A percentile compares a stretch with the other conserved stretches of the same genome.
Conservation (phyloP, 257 asterid genomes). For the Nicotiana noctiflora region DNA sequence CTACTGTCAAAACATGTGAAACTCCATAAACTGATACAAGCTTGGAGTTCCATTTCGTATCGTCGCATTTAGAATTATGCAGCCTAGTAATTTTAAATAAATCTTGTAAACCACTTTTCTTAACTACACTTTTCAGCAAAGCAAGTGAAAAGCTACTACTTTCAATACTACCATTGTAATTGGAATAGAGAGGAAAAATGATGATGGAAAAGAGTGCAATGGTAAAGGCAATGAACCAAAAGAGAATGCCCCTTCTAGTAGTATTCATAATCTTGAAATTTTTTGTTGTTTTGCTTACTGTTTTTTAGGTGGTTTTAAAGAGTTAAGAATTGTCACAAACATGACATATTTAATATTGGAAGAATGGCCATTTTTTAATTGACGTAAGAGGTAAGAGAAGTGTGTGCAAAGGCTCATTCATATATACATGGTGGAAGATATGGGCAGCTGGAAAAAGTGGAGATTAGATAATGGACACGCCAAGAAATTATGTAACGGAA, state of each 20-base stretch:
- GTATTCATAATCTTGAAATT: constrained; percentile 31
- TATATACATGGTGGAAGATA: not conserved
- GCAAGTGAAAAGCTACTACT: constrained; percentile 2
- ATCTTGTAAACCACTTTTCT: constrained; percentile 27
- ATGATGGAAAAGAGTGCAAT: constrained; percentile 37
- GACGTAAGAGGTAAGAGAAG: constrained; percentile 63
- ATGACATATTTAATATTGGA: not conserved
- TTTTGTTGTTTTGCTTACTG: not conserved
- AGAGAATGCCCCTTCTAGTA: constrained; percentile 24
- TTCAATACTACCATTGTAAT: not conserved
- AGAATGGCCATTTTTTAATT: constrained; percentile 11
- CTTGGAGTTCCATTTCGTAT: constrained; percentile 40
- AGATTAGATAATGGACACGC: constrained; percentile 56
- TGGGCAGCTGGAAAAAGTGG: constrained; percentile 25
- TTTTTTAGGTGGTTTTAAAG: not conserved
- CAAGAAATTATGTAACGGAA: constrained; percentile 24
- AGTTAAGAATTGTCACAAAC: constrained; percentile 8
- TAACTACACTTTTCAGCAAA: constrained; percentile 15
- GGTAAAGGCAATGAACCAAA: constrained; percentile 45
- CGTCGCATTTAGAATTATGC: constrained; percentile 23
- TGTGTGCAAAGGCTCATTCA: constrained; percentile 16
- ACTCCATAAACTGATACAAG: constrained; percentile 38
- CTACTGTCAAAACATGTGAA: constrained; percentile 49
- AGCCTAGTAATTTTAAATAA: constrained; percentile 6
- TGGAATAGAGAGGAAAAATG: constrained; percentile 22